Base-by-base conservation (phyloP, 148 eudicot genomes). In the Simmondsia chinensis region DNA sequence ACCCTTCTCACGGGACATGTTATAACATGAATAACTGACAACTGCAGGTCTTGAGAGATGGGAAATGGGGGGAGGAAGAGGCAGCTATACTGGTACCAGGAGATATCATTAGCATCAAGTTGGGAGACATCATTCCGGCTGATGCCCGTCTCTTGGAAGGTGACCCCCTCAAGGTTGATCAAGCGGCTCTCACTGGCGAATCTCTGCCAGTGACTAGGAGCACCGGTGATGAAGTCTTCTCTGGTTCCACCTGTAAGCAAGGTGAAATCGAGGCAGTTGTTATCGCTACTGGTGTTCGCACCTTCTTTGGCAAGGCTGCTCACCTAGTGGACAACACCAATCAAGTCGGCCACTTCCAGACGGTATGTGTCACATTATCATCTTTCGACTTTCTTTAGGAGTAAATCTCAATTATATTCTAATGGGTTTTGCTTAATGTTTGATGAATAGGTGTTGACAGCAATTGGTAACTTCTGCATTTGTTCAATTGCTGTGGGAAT, bases 291-390 rank as follows among this genome's bases (percentile, higher is more conserved):
- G 94, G 94, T 17, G 68, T 76, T 35, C 69, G 71, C 61, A 73
- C 87, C 39, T 79, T 79, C 73, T 83, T 79, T 37, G 87, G 94
- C 40, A 83, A 83, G 56, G 87, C 94, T 27, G 94, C 94, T 19
- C 83, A 79, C 55, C 67, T 83, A 42, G 94, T 83, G 20, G 83
- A 83, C 12, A 76, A 45, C 70, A 79, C 94, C 40, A 71, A 71
- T 46, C 80, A 83, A 57, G 83, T 70, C 15, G 94, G 87, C 29
- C 83, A 79, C 33, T 83, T 83, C 53, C 94, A 79, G 40, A 43
- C 73, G 72, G 93, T 77, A 54, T 20, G 1, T 9, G 14, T 12
- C 12, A 3, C 1, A 6, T 46, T 17, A 4, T 24, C 5, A 20
- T 10, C 9, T 1, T 16, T 3, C 19, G 12, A 1, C 9, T 3